A percentile compares a stretch with the other conserved stretches of the same genome.
Evolutionary conservation across 2,329 filamentous ascomycete genomes (phyloP).

Genomic region (Fusarium sp.): DNA sequence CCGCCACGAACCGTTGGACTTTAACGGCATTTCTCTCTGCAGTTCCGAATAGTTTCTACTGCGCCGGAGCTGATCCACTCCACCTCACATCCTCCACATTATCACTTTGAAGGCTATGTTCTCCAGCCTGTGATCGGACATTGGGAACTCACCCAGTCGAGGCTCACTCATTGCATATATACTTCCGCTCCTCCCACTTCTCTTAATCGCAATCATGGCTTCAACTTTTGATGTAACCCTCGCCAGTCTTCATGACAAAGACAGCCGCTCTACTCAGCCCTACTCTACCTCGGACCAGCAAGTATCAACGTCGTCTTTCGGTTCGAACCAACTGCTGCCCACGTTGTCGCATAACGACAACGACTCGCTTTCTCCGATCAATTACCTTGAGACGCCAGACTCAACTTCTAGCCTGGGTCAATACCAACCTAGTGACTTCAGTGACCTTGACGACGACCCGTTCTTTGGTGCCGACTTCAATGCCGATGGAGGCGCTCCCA

Average conservation of each 20-base stretch:
- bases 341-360: conserved; percentile 55
- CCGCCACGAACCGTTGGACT: conserved; percentile 17
- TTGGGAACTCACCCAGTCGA: conserved; percentile 42
- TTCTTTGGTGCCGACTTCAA: conserved; percentile 64
- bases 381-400: conserved; percentile 60
- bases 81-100: conserved; percentile 29
- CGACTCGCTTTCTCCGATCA: conserved; percentile 47
- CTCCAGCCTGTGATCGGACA: conserved; percentile 47
- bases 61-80: conserved; percentile 33
- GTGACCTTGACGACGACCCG: conserved; percentile 61
- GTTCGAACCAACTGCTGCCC: conserved; percentile 56
- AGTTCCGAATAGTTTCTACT: conserved; percentile 22
- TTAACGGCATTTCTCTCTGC: conserved; percentile 28
- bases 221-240: conserved; percentile 57
- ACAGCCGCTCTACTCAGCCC: conserved; percentile 45
- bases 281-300: conserved; percentile 41
- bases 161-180: conserved; percentile 51
- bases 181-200: conserved; percentile 40
- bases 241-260: conserved; percentile 53
- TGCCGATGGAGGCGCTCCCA: conserved; percentile 56
- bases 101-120: conserved; percentile 47
- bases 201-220: conserved; percentile 53
- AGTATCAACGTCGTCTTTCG: conserved; percentile 48
- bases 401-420: conserved; percentile 60
- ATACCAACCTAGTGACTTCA: conserved; percentile 62